Base-by-base conservation (phyloP, 2,329 filamentous ascomycete genomes). In the Botryotinia globosa region DNA sequence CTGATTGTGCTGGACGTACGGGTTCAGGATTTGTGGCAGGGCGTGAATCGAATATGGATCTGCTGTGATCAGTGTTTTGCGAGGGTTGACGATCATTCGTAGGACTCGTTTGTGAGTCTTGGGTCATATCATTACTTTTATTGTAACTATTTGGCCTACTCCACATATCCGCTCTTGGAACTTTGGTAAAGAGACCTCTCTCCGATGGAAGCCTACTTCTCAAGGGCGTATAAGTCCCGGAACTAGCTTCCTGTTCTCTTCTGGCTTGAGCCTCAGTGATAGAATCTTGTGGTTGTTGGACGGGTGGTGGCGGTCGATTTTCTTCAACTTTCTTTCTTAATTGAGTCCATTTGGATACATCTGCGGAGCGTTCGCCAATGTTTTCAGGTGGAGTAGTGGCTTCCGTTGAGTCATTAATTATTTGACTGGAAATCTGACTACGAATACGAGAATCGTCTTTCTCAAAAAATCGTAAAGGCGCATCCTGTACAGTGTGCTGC, bases 181-280 rank as follows among this genome's bases (percentile, higher is more conserved):
- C 22, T 18, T 66, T 12, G 7, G 22, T 29, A 39, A 67, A 72
- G 16, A 14, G 65, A 22, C 61, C 54, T 59, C 62, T 32, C 29
- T 67, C 62, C 10, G 61, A 61, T 29, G 42, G 61, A 51, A 72
- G 58, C 56, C 62, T 73, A 22, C 56, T 56, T 51, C 71, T 62
- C 20, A 80, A 39, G 25, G 79, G 77, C 20, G 73, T 78, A 67
- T 80, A 80, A 61, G 42, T 72, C n/a, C 71, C 75, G 10, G 39
- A 66, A 32, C 65, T 76, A 20, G 79, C 73, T 39, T 78, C 54
- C 61, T 77, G 72, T 71, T 80, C 79, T 69, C 79, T 76, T 71
- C 77, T 67, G 48, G 75, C 72, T 29, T 79, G 76, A 48, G 54
- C 77, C 69, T 75, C 69, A 14, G 72, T 69, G 70, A 78, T 77